Percentiles rank a stretch among this genome's conserved stretches.
phyloP scores from a whole-genome alignment of 164 flowering plant genomes.

The Tetrastigma voinierianum region DNA sequence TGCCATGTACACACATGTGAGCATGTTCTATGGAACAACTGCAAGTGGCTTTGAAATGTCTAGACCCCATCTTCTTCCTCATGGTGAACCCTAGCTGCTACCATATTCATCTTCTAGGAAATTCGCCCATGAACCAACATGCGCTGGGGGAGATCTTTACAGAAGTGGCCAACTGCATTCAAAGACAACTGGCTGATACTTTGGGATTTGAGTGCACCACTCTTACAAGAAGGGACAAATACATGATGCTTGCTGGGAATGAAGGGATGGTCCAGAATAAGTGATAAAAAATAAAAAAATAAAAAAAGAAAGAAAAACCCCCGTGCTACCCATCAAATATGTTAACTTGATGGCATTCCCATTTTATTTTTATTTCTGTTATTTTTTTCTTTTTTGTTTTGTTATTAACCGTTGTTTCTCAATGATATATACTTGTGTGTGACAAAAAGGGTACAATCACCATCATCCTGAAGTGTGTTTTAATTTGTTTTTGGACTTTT shows the following conservation, averaged over 20 bases:
- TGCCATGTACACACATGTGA: constrained; percentile 57
- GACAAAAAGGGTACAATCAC: too few relatives aligned
- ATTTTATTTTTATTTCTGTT: too few relatives aligned
- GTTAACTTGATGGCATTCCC: too few relatives aligned
- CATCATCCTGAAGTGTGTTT: too few relatives aligned
- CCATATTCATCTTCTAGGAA: constrained; percentile 50
- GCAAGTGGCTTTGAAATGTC: constrained; percentile 81
- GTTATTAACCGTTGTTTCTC: too few relatives aligned
- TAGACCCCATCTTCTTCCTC: constrained; percentile 78
- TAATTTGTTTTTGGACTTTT: too few relatives aligned
- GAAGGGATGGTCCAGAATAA: constrained; percentile 60
- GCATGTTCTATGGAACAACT: constrained; percentile 86
- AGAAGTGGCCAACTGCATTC: constrained; percentile 73
- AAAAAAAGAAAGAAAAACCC: too few relatives aligned
- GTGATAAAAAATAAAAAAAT: too few relatives aligned
- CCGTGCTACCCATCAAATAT: neutral
- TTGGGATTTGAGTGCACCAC: constrained; percentile 86
- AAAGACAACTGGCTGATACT: constrained; percentile 56
- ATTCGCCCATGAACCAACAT: constrained; percentile 56
- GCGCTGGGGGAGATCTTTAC: constrained; percentile 66
- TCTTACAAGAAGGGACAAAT: constrained; percentile 84
- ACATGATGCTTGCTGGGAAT: constrained; percentile 87
- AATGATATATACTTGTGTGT: too few relatives aligned
- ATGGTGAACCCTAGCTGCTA: constrained; percentile 83
- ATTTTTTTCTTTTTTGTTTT: too few relatives aligned